phyloP scores from a whole-genome alignment of 1,284 basidiomycete genomes.

The Chiua sp. region DNA sequence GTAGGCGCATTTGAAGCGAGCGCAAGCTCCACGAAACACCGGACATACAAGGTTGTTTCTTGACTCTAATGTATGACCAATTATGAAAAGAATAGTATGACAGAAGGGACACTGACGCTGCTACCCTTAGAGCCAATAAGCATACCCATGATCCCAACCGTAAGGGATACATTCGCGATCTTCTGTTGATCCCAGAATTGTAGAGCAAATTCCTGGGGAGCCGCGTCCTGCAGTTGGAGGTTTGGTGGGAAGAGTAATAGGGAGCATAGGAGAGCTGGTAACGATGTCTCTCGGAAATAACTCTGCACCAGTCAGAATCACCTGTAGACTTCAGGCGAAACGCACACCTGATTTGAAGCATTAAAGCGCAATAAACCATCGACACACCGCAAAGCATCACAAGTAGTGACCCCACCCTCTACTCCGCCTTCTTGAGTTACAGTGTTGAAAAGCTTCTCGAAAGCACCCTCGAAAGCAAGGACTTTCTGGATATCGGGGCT shows the following conservation, averaged over 20 bases:
- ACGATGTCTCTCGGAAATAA: slow-evolving; percentile 93
- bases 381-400: slow-evolving; percentile 86
- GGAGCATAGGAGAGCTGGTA: slow-evolving; percentile 82
- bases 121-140: slow-evolving; percentile 75
- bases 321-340: not conserved
- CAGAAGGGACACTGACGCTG: slow-evolving; percentile 48
- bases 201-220: slow-evolving; percentile 92
- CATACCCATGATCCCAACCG: slow-evolving; percentile 82
- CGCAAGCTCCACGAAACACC: slow-evolving; percentile 87
- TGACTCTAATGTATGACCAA: slow-evolving; percentile 46
- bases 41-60: slow-evolving; percentile 71
- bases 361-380: slow-evolving; percentile 92
- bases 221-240: slow-evolving; percentile 63
- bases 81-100: not conserved
- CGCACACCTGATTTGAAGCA: slow-evolving; percentile 88
- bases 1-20: slow-evolving; percentile 94
- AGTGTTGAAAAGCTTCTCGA: slow-evolving; percentile 94
- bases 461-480: slow-evolving; percentile 95
- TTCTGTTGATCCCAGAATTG: slow-evolving; percentile 98
- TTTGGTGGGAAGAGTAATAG: slow-evolving; percentile 88
- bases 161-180: slow-evolving; percentile 74
- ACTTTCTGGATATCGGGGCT: slow-evolving; percentile 98
- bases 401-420: slow-evolving; percentile 89
- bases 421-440: slow-evolving; percentile 89
- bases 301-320: slow-evolving; percentile 59